These are phyloP conservation scores for Hordeum marinum DNA, from an alignment of 176 grass and related monocot genomes.

Conservation along the genomic window DNA sequence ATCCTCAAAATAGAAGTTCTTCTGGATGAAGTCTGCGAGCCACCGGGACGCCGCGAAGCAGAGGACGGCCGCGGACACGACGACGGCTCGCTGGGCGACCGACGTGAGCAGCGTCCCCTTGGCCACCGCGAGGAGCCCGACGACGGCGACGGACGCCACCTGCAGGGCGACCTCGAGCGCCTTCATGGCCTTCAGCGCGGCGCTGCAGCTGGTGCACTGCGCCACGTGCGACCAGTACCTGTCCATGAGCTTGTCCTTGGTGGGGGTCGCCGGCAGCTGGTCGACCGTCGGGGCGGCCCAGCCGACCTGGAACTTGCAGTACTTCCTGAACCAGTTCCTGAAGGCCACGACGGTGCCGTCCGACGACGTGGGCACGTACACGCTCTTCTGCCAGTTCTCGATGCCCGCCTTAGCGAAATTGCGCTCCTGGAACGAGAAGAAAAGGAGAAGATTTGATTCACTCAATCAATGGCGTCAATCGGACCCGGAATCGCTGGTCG, in stretches of 20 bases:
- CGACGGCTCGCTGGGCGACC: conserved; percentile 4
- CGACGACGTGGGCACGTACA: conserved; percentile 75
- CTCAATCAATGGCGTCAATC: too few species aligned
- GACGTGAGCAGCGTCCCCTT: conserved; percentile 33
- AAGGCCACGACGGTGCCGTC: conserved; percentile 71
- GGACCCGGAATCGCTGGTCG: too few species aligned
- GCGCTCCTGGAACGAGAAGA: conserved; percentile 42
- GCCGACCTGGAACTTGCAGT: conserved; percentile 45
- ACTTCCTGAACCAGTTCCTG: conserved; percentile 86
- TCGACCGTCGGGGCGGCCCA: conserved; percentile 34
- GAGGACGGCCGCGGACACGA: conserved; percentile 37
- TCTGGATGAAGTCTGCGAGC: conserved; percentile 67
- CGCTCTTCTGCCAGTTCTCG: conserved; percentile 64
- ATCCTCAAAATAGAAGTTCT: conserved; percentile 79
- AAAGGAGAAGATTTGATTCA: background rate
- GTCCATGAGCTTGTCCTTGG: conserved; percentile 65
- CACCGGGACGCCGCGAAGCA: conserved; percentile 65
- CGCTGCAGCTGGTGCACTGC: conserved; percentile 71
- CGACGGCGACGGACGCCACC: conserved; percentile 33
- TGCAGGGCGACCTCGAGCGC: conserved; percentile 53
- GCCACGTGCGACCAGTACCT: conserved; percentile 92
- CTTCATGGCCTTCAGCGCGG: conserved; percentile 49
- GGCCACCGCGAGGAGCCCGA: conserved; percentile 52
- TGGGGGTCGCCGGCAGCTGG: conserved; percentile 50
- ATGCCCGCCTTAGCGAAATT: conserved; percentile 42